These are phyloP conservation scores for Fomitopsis schrenkii DNA, from an alignment of 1,284 basidiomycete genomes.

Conservation along the genomic window DNA sequence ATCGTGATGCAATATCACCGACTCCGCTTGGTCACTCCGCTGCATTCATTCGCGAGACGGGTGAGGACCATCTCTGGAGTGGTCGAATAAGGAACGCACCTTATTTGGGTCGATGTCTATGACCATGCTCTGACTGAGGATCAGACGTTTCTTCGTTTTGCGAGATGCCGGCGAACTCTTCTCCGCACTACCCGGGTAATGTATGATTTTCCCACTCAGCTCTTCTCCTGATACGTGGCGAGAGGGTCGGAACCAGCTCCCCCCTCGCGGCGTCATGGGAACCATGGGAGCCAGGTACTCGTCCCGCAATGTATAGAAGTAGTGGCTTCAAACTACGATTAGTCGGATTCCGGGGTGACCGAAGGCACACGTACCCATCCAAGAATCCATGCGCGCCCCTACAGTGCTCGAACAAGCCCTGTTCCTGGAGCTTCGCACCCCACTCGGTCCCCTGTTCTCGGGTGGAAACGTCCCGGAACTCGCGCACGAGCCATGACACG, in stretches of 20 bases:
- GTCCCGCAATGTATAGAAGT: conserved; percentile 81
- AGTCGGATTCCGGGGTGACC: conserved; percentile 3
- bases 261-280: conserved; percentile 56
- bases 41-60: conserved; percentile 21
- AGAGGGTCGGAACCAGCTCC: conserved; percentile 54
- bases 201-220: conserved; percentile 28
- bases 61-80: not conserved
- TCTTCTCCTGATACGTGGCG: conserved; percentile 36
- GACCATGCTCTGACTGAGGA: conserved; percentile 84
- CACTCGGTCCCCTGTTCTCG: conserved; percentile 77
- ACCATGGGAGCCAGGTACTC: conserved; percentile 67
- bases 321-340: conserved; percentile 51
- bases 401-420: conserved; percentile 83
- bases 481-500: conserved; percentile 82
- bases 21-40: conserved; percentile 85
- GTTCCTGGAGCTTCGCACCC: conserved; percentile 70
- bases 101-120: conserved; percentile 83
- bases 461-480: conserved; percentile 81
- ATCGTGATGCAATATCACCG: conserved; percentile 86
- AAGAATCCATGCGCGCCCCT: conserved; percentile 75
- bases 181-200: conserved; percentile 35
- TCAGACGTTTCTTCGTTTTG: conserved; percentile 59
- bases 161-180: conserved; percentile 29
- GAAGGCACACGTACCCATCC: conserved; percentile 59
- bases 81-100: conserved; percentile 32